Evolutionary conservation across 2,329 filamentous ascomycete species (phyloP).

Genomic region (Pseudogymnoascus sp.): DNA sequence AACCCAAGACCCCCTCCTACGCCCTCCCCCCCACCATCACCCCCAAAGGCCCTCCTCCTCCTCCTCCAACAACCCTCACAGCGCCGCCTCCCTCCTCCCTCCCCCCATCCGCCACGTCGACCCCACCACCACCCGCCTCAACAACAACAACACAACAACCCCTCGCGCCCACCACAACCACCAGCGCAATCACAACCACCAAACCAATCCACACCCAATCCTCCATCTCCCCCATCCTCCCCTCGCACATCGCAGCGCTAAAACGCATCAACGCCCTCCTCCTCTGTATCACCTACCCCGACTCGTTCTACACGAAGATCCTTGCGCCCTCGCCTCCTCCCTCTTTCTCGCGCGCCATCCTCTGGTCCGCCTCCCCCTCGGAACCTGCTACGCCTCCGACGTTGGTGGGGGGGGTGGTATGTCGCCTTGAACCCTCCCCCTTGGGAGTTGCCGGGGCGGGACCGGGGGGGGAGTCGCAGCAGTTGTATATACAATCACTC

Average conservation of each 20-base stretch:
- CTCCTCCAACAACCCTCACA: constrained; percentile 15
- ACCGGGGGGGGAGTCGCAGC: neutral
- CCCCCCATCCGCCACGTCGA: constrained; percentile 14
- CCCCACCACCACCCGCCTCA: constrained; percentile 17
- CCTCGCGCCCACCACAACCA: constrained; percentile 13
- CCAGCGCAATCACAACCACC: constrained; percentile 20
- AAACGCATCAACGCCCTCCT: constrained; percentile 58
- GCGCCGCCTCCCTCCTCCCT: constrained; percentile 13
- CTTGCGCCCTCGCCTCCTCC: constrained; percentile 42
- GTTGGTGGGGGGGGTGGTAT: constrained; percentile 54
- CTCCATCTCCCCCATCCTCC: constrained; percentile 42
- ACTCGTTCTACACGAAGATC: constrained; percentile 53
- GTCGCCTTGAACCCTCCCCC: constrained; percentile 46
- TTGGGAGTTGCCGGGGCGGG: too few species aligned
- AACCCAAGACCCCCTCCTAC: constrained; percentile 40
- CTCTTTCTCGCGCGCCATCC: constrained; percentile 50
- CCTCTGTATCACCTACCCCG: constrained; percentile 55
- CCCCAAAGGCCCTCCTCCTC: constrained; percentile 19
- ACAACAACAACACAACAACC: constrained; percentile 18
- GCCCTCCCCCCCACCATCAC: constrained; percentile 31
- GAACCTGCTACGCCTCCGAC: constrained; percentile 31
- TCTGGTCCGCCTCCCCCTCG: constrained; percentile 41
- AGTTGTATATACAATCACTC: constrained; percentile 57
- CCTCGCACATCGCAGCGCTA: constrained; percentile 47
- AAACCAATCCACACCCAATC: constrained; percentile 37